Evolutionary conservation across 2,329 filamentous ascomycete genomes (phyloP), one percentile per base, ranked within the genome.

Genomic region (Colletotrichum sp.): DNA sequence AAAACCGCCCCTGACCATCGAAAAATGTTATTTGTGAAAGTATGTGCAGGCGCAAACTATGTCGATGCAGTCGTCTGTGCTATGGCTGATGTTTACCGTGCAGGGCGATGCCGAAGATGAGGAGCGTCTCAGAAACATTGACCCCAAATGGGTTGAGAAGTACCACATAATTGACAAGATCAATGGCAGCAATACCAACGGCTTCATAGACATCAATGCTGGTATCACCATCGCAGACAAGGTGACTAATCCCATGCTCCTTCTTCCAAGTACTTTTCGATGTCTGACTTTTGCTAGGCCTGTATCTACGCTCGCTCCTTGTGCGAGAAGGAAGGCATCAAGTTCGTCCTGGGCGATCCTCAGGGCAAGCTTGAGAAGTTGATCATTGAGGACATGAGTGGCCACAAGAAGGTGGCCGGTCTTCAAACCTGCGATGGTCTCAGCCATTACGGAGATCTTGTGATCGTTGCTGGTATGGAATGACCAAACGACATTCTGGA

Each of bases 161-260:
- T 77, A 75, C 24, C 80, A 81, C 44, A 55, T 78, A 9, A 57
- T 81, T 65, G 80, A 81, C 64, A 72, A 69, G 18, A 79, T 82
- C 76, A 80, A 77, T 30, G 36, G 73, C 36, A 77, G 78, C 24
- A 39, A 77, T 32, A 79, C 78, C 12, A 80, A 80, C 63, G 80
- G 80, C 10, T 81, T 81, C 59, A 67, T 81, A 18, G 81, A 82
- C 63, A 79, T 79, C 18, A 68, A 79, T 15, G 79, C 69, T 12
- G 81, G 81, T 39, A 76, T 82, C 52, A 81, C 77, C 13, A 77
- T 82, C 21, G 80, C 81, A 30, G 80, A 81, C 70, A 82, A 81
- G 76, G 80, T 81, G 65, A 55, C 28, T 36, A 6, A 12, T 15
- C 16, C 9, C 15, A 6, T 36, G 26, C 26, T 26, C 26, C 26